Conservation (phyloP, 2,329 filamentous ascomycete species). For the Cercospora berteroae region DNA sequence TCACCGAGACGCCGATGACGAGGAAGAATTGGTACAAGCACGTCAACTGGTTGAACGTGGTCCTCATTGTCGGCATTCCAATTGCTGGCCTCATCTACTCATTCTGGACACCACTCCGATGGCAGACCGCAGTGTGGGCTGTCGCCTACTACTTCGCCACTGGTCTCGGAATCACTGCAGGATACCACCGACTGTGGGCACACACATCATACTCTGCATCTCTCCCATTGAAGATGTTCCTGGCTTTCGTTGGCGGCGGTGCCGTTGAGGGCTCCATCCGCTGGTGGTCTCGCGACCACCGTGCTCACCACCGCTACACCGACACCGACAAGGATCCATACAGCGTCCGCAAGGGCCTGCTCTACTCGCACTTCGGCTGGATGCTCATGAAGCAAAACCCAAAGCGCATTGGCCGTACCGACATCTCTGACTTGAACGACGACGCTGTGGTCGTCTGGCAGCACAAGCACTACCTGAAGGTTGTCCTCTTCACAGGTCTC, state of each 20-base stretch:
- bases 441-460: conserved; percentile 83
- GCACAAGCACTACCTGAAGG: conserved; percentile 81
- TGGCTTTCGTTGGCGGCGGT: conserved; percentile 76
- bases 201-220: conserved; percentile 79
- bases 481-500: conserved; percentile 73
- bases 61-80: conserved; percentile 75
- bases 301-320: conserved; percentile 86
- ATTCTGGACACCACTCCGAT: conserved; percentile 72
- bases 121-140: conserved; percentile 71
- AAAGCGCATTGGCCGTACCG: conserved; percentile 81
- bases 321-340: conserved; percentile 91
- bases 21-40: conserved; percentile 85
- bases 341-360: conserved; percentile 81
- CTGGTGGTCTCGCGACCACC: conserved; percentile 86
- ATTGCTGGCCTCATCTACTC: conserved; percentile 69
- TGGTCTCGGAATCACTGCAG: conserved; percentile 46
- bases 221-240: conserved; percentile 73
- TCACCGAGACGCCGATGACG: conserved; percentile 78
- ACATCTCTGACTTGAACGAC: conserved; percentile 85
- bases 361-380: conserved; percentile 84
- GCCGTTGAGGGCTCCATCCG: conserved; percentile 82
- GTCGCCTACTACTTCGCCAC: conserved; percentile 81
- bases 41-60: conserved; percentile 89
- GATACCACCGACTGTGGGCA: conserved; percentile 82
- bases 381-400: conserved; percentile 94